Conservation (phyloP, 805 yeast genomes). For the Geotrichum ghanense region DNA sequence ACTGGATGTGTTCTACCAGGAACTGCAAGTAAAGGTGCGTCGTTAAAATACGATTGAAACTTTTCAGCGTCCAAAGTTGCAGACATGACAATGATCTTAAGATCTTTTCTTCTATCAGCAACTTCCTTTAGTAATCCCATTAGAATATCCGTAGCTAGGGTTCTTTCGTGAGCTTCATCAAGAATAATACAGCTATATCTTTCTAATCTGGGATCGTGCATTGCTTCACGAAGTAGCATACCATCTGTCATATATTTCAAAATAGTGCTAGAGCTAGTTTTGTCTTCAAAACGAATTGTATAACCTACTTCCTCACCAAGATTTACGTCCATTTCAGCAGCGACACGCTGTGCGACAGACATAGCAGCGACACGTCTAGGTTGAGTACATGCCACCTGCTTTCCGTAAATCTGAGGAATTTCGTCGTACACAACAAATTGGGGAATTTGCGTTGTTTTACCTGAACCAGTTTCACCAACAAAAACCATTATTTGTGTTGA, state of each 20-base stretch:
- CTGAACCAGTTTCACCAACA: constrained; percentile 98
- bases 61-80: constrained; percentile 97
- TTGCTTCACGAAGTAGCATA: constrained; percentile 93
- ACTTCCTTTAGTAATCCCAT: constrained; percentile 91
- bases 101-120: constrained; percentile 66
- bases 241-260: constrained; percentile 98
- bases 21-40: constrained; percentile 90
- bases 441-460: constrained; percentile 97
- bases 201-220: constrained; percentile 80
- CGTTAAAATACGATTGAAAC: constrained; percentile 78
- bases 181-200: constrained; percentile 82
- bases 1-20: constrained; percentile 98
- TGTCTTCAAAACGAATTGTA: constrained; percentile 87
- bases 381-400: constrained; percentile 86
- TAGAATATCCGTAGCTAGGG: constrained; percentile 88
- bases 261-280: constrained; percentile 66
- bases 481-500: constrained; percentile 89
- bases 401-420: constrained; percentile 74
- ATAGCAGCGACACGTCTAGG: constrained; percentile 98
- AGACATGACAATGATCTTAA: constrained; percentile 90
- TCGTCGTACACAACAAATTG: constrained; percentile 91
- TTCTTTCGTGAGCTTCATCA: constrained; percentile 98
- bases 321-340: constrained; percentile 91
- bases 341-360: constrained; percentile 96
- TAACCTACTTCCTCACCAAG: constrained; percentile 95